A percentile compares a stretch with the other conserved stretches of the same genome.
phyloP scores from a whole-genome alignment of 1,284 basidiomycete genomes.

The Xerocomus amazonicus region DNA sequence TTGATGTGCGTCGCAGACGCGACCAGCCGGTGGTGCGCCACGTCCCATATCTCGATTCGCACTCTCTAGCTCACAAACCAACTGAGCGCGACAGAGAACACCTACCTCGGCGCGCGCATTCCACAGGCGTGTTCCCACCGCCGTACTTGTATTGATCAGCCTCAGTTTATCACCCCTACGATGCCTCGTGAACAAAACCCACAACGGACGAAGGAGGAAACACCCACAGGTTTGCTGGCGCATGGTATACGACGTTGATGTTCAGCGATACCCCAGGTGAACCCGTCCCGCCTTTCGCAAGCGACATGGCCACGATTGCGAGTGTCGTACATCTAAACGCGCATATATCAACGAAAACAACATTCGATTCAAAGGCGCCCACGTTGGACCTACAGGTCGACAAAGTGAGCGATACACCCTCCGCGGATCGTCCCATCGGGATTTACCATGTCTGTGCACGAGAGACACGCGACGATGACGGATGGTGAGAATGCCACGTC shows the following conservation, averaged over 20 bases:
- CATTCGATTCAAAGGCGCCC: not conserved
- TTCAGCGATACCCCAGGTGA: conserved; percentile 40
- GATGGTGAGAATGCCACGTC: too few species aligned
- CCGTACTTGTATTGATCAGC: conserved; percentile 46
- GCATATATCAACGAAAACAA: not conserved
- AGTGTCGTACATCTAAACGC: conserved; percentile 45
- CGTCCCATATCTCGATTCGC: conserved; percentile 49
- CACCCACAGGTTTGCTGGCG: conserved; percentile 47
- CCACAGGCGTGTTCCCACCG: conserved; percentile 39
- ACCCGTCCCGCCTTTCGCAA: conserved; percentile 24
- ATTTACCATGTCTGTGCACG: conserved; percentile 49
- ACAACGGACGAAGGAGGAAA: not conserved
- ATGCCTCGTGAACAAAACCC: too few species aligned
- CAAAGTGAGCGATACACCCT: conserved; percentile 47
- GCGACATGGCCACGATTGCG: conserved; percentile 34
- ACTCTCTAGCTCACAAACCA: not conserved
- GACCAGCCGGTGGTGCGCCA: conserved; percentile 47
- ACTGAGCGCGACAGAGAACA: not conserved
- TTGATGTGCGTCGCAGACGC: conserved; percentile 53
- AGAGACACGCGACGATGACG: not conserved
- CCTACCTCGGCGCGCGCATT: conserved; percentile 47
- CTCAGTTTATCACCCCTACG: conserved; percentile 46
- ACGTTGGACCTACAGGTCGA: conserved; percentile 43
- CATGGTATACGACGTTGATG: conserved; percentile 50
- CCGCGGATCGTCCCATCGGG: conserved; percentile 45